Percentiles rank a stretch among this genome's conserved stretches.
Evolutionary conservation across 768 basidiomycete species (phyloP).

Genomic region (Boletus huronensis): DNA sequence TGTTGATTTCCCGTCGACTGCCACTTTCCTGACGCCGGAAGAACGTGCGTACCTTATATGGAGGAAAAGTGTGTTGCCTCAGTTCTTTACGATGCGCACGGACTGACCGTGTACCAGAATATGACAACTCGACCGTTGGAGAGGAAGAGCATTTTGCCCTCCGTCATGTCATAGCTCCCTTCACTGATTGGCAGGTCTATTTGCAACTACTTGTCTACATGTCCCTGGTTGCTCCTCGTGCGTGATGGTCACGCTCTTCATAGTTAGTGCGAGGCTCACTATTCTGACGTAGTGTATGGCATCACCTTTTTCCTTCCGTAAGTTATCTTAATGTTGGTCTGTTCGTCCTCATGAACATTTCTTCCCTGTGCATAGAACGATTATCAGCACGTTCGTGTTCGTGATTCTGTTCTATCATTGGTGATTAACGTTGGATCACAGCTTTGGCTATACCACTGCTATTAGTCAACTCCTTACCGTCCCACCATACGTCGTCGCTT

Average conservation of each 20-base stretch:
- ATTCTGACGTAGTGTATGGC: conserved; percentile 51
- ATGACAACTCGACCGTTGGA: conserved; percentile 19
- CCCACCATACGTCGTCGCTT: conserved; percentile 62
- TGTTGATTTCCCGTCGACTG: conserved; percentile 43
- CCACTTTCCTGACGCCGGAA: conserved; percentile 14
- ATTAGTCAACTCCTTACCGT: conserved; percentile 65
- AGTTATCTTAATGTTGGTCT: conserved; percentile 23
- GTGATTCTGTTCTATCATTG: neutral
- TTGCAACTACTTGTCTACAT: conserved; percentile 26
- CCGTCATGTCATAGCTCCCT: conserved; percentile 50
- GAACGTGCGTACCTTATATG: conserved; percentile 17
- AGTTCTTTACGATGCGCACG: conserved; percentile 38
- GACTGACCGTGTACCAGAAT: conserved; percentile 49
- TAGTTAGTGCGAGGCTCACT: neutral
- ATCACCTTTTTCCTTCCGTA: conserved; percentile 71
- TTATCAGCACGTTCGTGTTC: conserved; percentile 45
- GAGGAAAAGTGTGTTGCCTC: conserved; percentile 14
- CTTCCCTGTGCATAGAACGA: conserved; percentile 42
- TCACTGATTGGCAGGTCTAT: conserved; percentile 61
- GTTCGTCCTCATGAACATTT: neutral
- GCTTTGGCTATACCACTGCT: conserved; percentile 56
- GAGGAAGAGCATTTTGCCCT: conserved; percentile 54
- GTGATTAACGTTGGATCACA: conserved; percentile 21
- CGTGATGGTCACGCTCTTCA: conserved; percentile 23
- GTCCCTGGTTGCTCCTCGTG: conserved; percentile 56